Evolutionary conservation across 2,329 filamentous ascomycete species (phyloP), one percentile per base, ranked within the genome.

Genomic region (Aspergillus sp.): DNA sequence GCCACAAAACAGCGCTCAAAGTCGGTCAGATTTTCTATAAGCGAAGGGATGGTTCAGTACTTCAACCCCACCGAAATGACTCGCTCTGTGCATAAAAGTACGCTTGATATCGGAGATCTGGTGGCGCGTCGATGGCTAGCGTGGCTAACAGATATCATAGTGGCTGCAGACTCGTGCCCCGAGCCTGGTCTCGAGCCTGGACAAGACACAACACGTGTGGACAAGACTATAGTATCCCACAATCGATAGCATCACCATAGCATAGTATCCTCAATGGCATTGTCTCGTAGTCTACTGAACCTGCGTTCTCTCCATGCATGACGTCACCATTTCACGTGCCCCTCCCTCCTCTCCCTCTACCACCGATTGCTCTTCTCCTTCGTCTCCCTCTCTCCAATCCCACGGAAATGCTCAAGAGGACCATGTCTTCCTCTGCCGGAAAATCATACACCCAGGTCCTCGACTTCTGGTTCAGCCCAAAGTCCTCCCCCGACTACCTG

Each of bases 381-480:
- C 26, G 26, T 36, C 34, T 13, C 34, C 0, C 34, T 13, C 32
- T 4, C 32, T 34, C 34, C n/a, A 15, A 36, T 36, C 12, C 34
- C 34, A 36, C 12, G 34, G 34, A 36, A 36, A 36, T 36, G 34
- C 34, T 13, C 4, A n/a, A 5, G n/a, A 36, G 5, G 12, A 36
- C 34, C 34, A 36, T n/a, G 26, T 30, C 26, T 30, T 30, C 26
- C 4, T 30, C 26, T 30, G 26, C 26, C 26, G 26, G 26, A 13
- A 36, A 13, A 36, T n/a, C 34, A 1, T 36, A n/a, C 34, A 13
- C 12, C 34, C 34, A 36, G 12, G n/a, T 66, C 24, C 59, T 71
- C 13, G 56, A 63, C 13, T 68, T 68, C 58, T 71, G 68, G 67
- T 70, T 71, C 55, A 55, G 64, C 38, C 41, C 56, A 12, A 58